Conservation (phyloP, 805 yeast species). For the Yarrowia sp. region DNA sequence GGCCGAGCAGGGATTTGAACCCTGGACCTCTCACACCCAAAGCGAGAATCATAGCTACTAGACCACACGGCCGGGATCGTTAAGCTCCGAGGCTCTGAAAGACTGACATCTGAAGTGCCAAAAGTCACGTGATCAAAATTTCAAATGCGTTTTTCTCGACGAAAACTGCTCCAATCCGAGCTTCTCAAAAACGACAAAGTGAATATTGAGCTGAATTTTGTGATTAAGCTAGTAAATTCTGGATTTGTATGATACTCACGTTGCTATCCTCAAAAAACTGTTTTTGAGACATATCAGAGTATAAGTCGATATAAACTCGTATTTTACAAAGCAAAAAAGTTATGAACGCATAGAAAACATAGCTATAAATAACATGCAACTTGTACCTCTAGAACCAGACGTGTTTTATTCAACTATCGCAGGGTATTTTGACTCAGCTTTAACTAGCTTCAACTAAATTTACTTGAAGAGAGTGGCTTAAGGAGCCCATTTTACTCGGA, state of each 20-base stretch:
- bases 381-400: too few relatives aligned
- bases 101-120: neutral
- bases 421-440: too few relatives aligned
- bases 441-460: too few relatives aligned
- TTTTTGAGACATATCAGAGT: neutral
- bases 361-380: too few relatives aligned
- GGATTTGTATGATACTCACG: too few relatives aligned
- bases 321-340: too few relatives aligned
- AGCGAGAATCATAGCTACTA: conserved; percentile 37
- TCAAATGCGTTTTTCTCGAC: neutral
- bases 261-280: neutral
- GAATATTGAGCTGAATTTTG: neutral
- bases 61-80: conserved; percentile 34
- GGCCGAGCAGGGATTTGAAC: conserved; percentile 38
- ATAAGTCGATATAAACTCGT: too few relatives aligned
- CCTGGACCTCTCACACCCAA: conserved; percentile 38
- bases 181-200: too few relatives aligned
- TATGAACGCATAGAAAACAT: too few relatives aligned
- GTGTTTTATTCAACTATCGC: too few relatives aligned
- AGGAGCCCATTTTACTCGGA: too few relatives aligned
- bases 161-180: neutral
- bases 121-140: conserved; percentile 1
- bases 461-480: too few relatives aligned
- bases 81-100: neutral
- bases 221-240: neutral